Evolutionary conservation across 1,284 basidiomycete genomes (phyloP), one percentile per base, ranked within the genome.

Genomic region (Meira miltonrushii): DNA sequence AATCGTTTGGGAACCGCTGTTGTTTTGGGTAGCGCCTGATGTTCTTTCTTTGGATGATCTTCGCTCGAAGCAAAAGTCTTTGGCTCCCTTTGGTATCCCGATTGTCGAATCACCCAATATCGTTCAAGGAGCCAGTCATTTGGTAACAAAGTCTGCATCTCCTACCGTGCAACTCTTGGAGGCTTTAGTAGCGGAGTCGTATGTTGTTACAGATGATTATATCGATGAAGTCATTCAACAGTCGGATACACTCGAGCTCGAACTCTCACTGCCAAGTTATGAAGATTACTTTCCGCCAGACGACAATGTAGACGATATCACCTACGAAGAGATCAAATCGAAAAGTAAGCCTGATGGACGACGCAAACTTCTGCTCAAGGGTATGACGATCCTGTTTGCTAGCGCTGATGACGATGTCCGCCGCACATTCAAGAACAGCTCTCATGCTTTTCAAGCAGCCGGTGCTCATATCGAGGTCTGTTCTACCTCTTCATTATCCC

Each of bases 241-340:
- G 46, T 55, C 58, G 0, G 28, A 19, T 1, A 69, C 68, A 1
- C 57, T 69, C 54, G 65, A 72, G 49, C 61, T 53, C 1, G 41
- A 46, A 4, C 65, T 68, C 39, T 49, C 54, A n/a, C 54, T 66
- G 13, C 66, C 64, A n/a, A 52, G 61, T 25, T 39, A 43, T 4
- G 49, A 54, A 15, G 23, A 51, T n/a, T 65, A 66, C 47, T 55
- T 60, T 21, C 69, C 69, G 1, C n/a, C 54, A 6, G 50, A 65
- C 44, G 52, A 60, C 12, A 50, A 55, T 28, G 48, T 55, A 33
- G 69, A 71, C 15, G 54, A 65, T 13, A 44, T 58, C 56, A 64
- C 60, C 9, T 38, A 58, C 3, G 57, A 56, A n/a, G 84, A 67
- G 19, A n/a, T 66, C 39, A 51, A 54, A 6, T 28, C 40, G 3